These are phyloP conservation scores for Eragrostis curvula DNA, from an alignment of 176 grass and related monocot genomes.

Conservation along the genomic window DNA sequence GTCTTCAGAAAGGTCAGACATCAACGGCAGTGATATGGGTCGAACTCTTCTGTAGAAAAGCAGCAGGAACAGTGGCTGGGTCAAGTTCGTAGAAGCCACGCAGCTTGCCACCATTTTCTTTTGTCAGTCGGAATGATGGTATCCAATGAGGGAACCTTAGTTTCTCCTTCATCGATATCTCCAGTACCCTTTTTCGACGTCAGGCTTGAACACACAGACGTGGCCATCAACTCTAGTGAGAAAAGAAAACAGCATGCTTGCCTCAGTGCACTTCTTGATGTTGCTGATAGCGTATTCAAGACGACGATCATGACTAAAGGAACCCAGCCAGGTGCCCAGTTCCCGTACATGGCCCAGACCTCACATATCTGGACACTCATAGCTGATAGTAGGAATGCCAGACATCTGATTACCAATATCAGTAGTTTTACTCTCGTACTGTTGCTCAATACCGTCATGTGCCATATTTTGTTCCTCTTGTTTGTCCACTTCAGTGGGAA, in stretches of 20 bases:
- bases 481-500: background rate
- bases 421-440: conserved; percentile 9
- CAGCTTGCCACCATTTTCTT: conserved; percentile 65
- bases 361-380: conserved; percentile 62
- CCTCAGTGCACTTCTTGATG: conserved; percentile 55
- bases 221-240: conserved; percentile 54
- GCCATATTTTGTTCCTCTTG: background rate
- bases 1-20: too few species aligned
- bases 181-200: conserved; percentile 9
- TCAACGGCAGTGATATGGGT: too few species aligned
- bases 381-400: background rate
- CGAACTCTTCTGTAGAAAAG: too few species aligned
- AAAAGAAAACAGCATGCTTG: conserved; percentile 41
- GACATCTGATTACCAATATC: conserved; percentile 26
- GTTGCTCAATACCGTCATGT: background rate
- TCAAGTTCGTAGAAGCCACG: conserved; percentile 81
- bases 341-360: conserved; percentile 82
- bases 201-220: conserved; percentile 59
- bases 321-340: conserved; percentile 68
- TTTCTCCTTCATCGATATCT: conserved; percentile 44
- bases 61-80: conserved; percentile 67
- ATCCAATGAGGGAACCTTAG: conserved; percentile 80
- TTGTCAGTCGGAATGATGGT: conserved; percentile 57
- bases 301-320: conserved; percentile 26
- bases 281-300: conserved; percentile 51